These are phyloP conservation scores for Plasmodium sp. DNA, from an alignment of 169 alveolate genomes.

Conservation along the genomic window DNA sequence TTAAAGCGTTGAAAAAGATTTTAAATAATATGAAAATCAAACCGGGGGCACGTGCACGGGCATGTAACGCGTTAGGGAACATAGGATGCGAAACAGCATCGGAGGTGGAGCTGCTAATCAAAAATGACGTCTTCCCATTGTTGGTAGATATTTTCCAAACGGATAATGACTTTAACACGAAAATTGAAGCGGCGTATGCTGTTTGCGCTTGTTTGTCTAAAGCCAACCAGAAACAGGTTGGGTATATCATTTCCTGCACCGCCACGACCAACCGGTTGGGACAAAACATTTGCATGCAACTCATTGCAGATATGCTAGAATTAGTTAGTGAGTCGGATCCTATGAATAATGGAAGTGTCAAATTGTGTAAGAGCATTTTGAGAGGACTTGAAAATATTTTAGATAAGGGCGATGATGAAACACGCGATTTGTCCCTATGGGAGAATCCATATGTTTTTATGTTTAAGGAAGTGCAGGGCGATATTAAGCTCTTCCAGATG, in stretches of 20 bases:
- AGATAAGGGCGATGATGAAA: slow-evolving; percentile 86
- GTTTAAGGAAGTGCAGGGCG: slow-evolving; percentile 84
- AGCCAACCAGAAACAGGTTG: slow-evolving; percentile 87
- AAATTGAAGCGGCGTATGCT: slow-evolving; percentile 91
- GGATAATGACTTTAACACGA: slow-evolving; percentile 86
- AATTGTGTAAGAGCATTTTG: slow-evolving; percentile 87
- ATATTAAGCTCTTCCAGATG: slow-evolving; percentile 83
- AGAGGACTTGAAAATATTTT: slow-evolving; percentile 88
- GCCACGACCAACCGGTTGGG: slow-evolving; percentile 73
- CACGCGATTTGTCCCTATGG: slow-evolving; percentile 81
- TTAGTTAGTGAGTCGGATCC: slow-evolving; percentile 89
- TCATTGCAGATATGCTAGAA: slow-evolving; percentile 88
- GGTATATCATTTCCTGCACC: slow-evolving; percentile 88
- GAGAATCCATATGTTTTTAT: slow-evolving; percentile 90
- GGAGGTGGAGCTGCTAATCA: slow-evolving; percentile 86
- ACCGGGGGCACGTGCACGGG: slow-evolving; percentile 87
- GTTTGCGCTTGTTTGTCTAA: slow-evolving; percentile 90
- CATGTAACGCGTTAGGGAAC: slow-evolving; percentile 91
- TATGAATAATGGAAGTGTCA: slow-evolving; percentile 85
- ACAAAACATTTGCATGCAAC: slow-evolving; percentile 80
- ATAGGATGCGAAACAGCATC: slow-evolving; percentile 90
- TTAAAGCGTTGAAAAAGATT: slow-evolving; percentile 84
- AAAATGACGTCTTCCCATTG: slow-evolving; percentile 85
- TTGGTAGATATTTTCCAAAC: slow-evolving; percentile 84
- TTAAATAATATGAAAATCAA: slow-evolving; percentile 84